phyloP scores from a whole-genome alignment of 1,284 basidiomycete species.

The Rhodotorula sp. region DNA sequence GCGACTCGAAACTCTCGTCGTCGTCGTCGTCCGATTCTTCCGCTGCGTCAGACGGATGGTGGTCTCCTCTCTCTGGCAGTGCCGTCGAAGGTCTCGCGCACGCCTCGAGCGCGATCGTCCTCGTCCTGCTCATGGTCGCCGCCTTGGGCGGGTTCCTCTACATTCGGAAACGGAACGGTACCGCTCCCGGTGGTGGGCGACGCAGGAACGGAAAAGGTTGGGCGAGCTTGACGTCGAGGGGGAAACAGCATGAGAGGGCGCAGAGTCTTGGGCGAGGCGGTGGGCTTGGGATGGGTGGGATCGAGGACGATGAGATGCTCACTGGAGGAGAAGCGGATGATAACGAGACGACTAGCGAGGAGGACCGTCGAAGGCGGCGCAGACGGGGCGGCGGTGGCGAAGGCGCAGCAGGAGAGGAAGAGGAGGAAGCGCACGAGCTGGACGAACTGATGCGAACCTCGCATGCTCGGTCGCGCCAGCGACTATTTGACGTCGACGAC shows the following conservation, averaged over 20 bases:
- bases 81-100: conserved; percentile 75
- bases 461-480: background rate
- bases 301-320: background rate
- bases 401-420: conserved; percentile 3
- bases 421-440: conserved; percentile 36
- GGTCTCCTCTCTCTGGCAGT: conserved; percentile 3
- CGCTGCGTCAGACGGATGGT: background rate
- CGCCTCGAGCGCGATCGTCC: conserved; percentile 77
- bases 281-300: conserved; percentile 16
- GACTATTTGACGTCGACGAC: conserved; percentile 2
- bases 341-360: background rate
- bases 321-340: background rate
- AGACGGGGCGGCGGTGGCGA: background rate
- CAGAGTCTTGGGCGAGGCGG: conserved; percentile 45
- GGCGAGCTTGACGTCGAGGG: conserved; percentile 47
- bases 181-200: conserved; percentile 8
- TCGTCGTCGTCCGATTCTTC: too few species aligned
- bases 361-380: conserved; percentile 8
- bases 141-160: conserved; percentile 71
- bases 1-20: conserved; percentile 47
- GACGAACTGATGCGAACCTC: conserved; percentile 36
- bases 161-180: conserved; percentile 54
- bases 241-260: conserved; percentile 48
- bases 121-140: conserved; percentile 69
- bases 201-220: conserved; percentile 53